Base-by-base conservation (phyloP, 257 asterid species). In the Solanum bulbocastanum region DNA sequence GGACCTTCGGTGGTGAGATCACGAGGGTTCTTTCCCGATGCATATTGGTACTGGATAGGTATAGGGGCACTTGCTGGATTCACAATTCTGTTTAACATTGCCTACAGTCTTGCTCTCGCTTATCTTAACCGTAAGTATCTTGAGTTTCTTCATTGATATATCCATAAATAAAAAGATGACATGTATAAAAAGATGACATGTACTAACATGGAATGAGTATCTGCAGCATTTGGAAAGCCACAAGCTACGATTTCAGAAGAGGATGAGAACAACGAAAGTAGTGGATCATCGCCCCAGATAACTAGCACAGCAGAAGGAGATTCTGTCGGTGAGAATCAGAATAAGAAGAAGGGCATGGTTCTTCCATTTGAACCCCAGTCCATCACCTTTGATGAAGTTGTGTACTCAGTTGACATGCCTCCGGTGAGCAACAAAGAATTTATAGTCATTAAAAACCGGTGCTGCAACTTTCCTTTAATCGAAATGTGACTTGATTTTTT, bases 311-410 rank as follows among this genome's bases (percentile, higher is more conserved):
- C 14, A 78, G 88, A 89, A 86, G 60, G 88, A 69, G 92, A 91
- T 71, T 90, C 90, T 86, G 87, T 39, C n/a, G 6, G 22, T 18
- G 94, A 88, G 87, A 90, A 88, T 5, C 46, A 91, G 78, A 92
- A 75, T 25, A 37, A 36, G 81, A 88, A 91, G 86, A 92, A 79
- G 85, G 98, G 98, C 90, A 93, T 96, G 98, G 92, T 97, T 87
- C 98, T 97, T 90, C 99, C 98, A 46, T 97, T 95, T 75, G 98
- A 94, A 86, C 98, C 99, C 5, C 98, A 96, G 87, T 94, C 96
- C 35, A 90, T 96, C 82, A 94, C 98, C 23, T 96, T 96, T 68
- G 97, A 96, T 20, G 92, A 95, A n/a, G 62, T 96, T 44, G 87
- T 83, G 86, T 96, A 96, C 88, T 94, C 98, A 1, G 99, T 96